These are phyloP conservation scores for Penicillium ucsense DNA, from an alignment of 495 filamentous ascomycete genomes.

Conservation along the genomic window DNA sequence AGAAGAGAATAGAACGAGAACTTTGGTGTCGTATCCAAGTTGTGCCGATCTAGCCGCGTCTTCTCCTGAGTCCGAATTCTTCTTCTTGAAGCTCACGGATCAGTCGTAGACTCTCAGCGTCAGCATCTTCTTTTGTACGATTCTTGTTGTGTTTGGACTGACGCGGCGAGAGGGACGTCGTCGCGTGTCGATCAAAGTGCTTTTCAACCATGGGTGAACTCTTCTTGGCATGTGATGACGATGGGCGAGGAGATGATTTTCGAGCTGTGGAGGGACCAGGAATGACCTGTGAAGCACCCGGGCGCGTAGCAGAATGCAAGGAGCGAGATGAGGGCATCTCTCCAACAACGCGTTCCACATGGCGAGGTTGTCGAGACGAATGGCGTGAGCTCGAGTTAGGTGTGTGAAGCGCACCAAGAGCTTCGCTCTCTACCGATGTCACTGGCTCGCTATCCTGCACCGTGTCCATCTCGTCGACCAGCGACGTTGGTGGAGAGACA, in stretches of 20 bases:
- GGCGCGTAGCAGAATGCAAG: slow-evolving; percentile 15
- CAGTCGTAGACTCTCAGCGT: slow-evolving; percentile 44
- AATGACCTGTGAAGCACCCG: slow-evolving; percentile 20
- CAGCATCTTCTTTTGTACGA: slow-evolving; percentile 28
- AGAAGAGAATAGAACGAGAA: not conserved
- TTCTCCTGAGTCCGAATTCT: slow-evolving; percentile 48
- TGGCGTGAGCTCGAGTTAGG: slow-evolving; percentile 41
- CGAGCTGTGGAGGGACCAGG: slow-evolving; percentile 24
- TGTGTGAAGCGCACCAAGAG: slow-evolving; percentile 24
- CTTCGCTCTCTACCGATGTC: slow-evolving; percentile 29
- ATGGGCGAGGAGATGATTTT: slow-evolving; percentile 32
- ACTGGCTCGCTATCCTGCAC: slow-evolving; percentile 23
- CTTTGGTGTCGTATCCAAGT: slow-evolving; percentile 1
- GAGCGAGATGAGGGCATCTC: slow-evolving; percentile 24
- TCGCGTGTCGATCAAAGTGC: slow-evolving; percentile 18
- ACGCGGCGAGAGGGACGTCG: slow-evolving; percentile 23
- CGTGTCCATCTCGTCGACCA: slow-evolving; percentile 38
- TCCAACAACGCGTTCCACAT: slow-evolving; percentile 34
- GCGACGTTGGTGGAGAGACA: slow-evolving; percentile 44
- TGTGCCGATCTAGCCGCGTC: slow-evolving; percentile 18
- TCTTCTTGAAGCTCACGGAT: slow-evolving; percentile 50
- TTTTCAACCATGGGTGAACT: slow-evolving; percentile 32
- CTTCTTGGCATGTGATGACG: slow-evolving; percentile 38
- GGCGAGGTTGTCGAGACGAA: slow-evolving; percentile 40
- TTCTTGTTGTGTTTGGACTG: slow-evolving; percentile 25